Evolutionary conservation across 306 rosid species (phyloP), one percentile per base, ranked within the genome.

Genomic region (Albizia julibrissin): DNA sequence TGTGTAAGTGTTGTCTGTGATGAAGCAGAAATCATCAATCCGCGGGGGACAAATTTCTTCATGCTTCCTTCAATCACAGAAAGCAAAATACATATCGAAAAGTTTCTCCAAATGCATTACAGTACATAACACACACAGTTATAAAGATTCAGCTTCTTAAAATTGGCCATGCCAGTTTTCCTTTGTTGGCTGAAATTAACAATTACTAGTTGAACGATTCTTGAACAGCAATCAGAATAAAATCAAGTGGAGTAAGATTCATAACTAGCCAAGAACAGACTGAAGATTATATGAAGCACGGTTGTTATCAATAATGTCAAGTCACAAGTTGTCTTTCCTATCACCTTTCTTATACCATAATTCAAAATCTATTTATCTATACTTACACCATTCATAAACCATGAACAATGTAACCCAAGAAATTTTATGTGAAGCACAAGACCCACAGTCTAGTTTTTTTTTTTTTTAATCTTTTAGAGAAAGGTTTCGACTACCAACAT

Each of bases 21-120:
- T 89, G 86, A 88, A 78, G 61, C 95, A 91, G 81, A 89, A 87
- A 22, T 88, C 93, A 75, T 91, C 93, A 43, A 88, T 85, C 2
- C 82, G 89, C 2, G 91, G 95, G 12, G 93, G 89, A 82, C 87
- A 88, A 61, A 88, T 85, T 84, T 89, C 95, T 89, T 91, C 95
- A 16, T 85, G 88, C 72, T 91, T 91, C 87, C 95, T 91, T 66
- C 76, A 81, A 67, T 29, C 47, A 58, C 24, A 75, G 11, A 70
- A 58, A 22, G 24, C 50, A 56, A 27, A 37, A 34, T 15, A 54
- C 6, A 75, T 24, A 69, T 76, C 40, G 31, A 78, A 49, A 84
- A 33, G 10, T 21, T 33, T 50, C 14, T 69, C 27, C 71, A 61
- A 40, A 71, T 77, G 43, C 64, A 61, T 43, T 43, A 80, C 69